phyloP scores from a whole-genome alignment of 306 rosid genomes.

The Mucuna pruriens region DNA sequence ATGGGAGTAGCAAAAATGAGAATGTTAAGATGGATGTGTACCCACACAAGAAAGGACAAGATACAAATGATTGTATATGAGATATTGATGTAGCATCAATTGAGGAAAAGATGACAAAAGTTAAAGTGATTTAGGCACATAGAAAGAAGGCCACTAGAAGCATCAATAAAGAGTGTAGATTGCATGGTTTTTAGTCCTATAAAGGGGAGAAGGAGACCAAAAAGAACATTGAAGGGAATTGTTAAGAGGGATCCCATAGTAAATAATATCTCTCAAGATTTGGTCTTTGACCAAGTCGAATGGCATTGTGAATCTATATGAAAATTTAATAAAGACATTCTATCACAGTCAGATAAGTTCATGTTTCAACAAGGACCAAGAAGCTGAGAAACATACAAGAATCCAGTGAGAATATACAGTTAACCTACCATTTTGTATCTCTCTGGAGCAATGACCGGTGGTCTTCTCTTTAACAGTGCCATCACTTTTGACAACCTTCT shows the following conservation, averaged over 20 bases:
- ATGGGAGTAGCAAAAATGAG: background rate
- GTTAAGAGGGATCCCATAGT: background rate
- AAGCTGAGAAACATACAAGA: constrained; percentile 14
- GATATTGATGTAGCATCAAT: background rate
- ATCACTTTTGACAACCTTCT: constrained; percentile 47
- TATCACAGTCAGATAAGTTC: constrained; percentile 17
- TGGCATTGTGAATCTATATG: background rate
- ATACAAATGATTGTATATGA: background rate
- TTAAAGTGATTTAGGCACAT: background rate
- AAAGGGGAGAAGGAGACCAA: background rate
- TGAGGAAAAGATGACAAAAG: background rate
- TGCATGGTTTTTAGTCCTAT: background rate
- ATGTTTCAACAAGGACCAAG: constrained; percentile 12
- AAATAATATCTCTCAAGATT: background rate
- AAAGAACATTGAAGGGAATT: background rate
- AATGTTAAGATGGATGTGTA: background rate
- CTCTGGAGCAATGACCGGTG: constrained; percentile 40
- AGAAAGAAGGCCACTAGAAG: background rate
- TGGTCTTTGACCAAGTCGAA: background rate
- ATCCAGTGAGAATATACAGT: background rate
- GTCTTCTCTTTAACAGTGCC: constrained; percentile 44
- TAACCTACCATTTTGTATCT: constrained; percentile 48
- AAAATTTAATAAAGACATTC: constrained; percentile 18
- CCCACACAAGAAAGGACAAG: background rate
- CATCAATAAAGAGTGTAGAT: background rate